Evolutionary conservation across 2,329 filamentous ascomycete species (phyloP), one percentile per base, ranked within the genome.

Genomic region (Verticillium longisporum): DNA sequence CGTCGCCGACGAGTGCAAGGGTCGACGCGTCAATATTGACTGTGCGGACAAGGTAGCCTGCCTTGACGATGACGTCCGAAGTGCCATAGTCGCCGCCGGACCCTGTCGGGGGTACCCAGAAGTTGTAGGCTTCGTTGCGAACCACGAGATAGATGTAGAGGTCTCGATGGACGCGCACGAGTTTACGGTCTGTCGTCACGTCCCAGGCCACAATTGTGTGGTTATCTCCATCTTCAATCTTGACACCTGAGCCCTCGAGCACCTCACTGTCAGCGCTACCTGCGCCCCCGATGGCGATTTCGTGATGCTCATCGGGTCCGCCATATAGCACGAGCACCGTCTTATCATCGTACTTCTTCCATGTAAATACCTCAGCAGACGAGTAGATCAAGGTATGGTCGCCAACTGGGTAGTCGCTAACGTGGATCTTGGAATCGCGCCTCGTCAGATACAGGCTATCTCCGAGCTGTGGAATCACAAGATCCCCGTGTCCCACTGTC

Each of bases 291-390:
- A 88, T 68, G 0, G 82, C 83, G 34, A 90, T 74, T 66, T 91
- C 88, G 63, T 90, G 86, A 1, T 76, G 74, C 66, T 91, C 88
- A 15, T 78, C 78, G 0, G 80, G 76, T 0, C 83, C 86, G 3
- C 85, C 85, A 64, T 90, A 91, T 3, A 91, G 73, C 1, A 91
- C 72, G 2, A 90, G 71, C 1, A 86, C 81, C 14, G 83, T 87
- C 70, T 80, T 83, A 45, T 81, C 74, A 0, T 77, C 78, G 62
- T 88, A 86, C 58, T 82, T 79, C 70, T 91, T 88, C 83, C 87
- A 89, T 0, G 87, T 89, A 63, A 87, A 85, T 31, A 91, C 82
- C 67, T 91, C 88, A 0, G 86, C 86, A 1, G 88, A 88, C 0
- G 85, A 89, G 72, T 90, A 91, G 1, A 89, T 70, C 15, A 91